These are phyloP conservation scores for Pleurotus sapidus DNA, from an alignment of 768 basidiomycete species.

Conservation along the genomic window DNA sequence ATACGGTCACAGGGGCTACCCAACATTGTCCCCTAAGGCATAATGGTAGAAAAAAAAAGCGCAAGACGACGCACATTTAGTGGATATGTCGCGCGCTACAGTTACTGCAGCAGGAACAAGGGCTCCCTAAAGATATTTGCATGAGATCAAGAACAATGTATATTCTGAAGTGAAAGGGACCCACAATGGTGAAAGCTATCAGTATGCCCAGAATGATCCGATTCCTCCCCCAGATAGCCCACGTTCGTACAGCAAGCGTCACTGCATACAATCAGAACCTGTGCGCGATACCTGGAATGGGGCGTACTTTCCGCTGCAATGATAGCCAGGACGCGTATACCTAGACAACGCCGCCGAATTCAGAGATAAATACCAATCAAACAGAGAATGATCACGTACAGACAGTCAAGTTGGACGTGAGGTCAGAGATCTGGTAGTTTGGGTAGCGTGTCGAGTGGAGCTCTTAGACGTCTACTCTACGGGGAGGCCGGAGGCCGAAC, in stretches of 20 bases:
- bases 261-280: constrained; percentile 10
- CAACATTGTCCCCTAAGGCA: background rate
- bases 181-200: constrained; percentile 10
- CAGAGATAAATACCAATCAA: too few species aligned
- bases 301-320: constrained; percentile 15
- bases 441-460: too few species aligned
- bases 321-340: constrained; percentile 12
- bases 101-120: constrained; percentile 12
- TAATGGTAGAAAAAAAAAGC: background rate
- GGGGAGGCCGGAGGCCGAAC: background rate
- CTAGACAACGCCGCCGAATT: background rate
- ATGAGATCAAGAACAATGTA: background rate
- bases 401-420: background rate
- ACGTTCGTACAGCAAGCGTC: constrained; percentile 22
- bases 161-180: background rate
- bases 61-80: constrained; percentile 1
- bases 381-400: background rate
- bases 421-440: background rate
- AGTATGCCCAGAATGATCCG: constrained; percentile 12
- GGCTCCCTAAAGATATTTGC: constrained; percentile 6
- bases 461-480: background rate
- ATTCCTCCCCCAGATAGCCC: constrained; percentile 23
- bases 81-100: constrained; percentile 9
- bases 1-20: background rate
- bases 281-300: background rate